Percentiles rank a stretch among this genome's conserved stretches.
Evolutionary conservation across 208 protist species (phyloP).

Genomic region (Acanthamoeba lenticulata): DNA sequence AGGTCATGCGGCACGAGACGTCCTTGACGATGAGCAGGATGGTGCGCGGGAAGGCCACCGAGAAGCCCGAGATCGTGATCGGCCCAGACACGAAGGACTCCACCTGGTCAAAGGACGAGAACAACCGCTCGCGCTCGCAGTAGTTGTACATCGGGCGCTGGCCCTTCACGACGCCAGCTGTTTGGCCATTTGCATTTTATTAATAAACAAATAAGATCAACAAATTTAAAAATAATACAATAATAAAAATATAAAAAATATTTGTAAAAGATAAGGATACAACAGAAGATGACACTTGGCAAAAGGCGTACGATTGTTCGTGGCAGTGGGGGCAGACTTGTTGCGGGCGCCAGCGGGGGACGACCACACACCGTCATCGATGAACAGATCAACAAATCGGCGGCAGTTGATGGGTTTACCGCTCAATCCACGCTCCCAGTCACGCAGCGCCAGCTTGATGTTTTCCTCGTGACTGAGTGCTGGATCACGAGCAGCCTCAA

Average conservation of each 20-base stretch:
- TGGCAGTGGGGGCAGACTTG: neutral
- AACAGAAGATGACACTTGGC: neutral
- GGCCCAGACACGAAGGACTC: slow-evolving; percentile 32
- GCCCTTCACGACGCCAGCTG: neutral
- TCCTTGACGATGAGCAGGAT: slow-evolving; percentile 43
- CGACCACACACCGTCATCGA: slow-evolving; percentile 27
- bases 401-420: slow-evolving; percentile 52
- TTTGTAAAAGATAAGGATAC: neutral
- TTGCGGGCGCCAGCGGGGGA: slow-evolving; percentile 20
- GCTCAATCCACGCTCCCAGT: slow-evolving; percentile 31
- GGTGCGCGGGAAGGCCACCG: slow-evolving; percentile 15
- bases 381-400: slow-evolving; percentile 26
- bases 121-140: neutral
- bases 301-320: neutral
- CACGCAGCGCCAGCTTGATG: neutral
- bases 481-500: neutral
- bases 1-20: slow-evolving; percentile 48
- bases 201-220: neutral
- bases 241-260: neutral
- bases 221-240: neutral
- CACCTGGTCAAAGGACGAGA: slow-evolving; percentile 8
- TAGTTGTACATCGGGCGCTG: slow-evolving; percentile 47
- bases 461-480: neutral
- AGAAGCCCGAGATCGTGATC: neutral
- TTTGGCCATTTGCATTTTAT: neutral